Base-by-base conservation (phyloP, 176 grass and related monocot genomes). In the Typha latifolia region DNA sequence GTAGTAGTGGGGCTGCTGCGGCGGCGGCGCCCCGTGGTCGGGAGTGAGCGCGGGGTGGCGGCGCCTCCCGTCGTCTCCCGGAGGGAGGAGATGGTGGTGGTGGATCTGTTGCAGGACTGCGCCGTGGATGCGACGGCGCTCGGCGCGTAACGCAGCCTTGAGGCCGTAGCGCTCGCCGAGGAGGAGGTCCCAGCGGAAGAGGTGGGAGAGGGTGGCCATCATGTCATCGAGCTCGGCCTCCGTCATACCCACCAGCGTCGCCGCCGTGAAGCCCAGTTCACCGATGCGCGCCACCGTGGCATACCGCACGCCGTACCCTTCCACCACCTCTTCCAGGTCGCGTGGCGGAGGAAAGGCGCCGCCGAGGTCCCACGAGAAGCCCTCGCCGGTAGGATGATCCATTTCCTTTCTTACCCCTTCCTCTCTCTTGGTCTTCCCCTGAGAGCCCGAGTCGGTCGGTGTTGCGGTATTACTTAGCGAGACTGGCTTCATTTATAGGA, bases 221-320 rank as follows among this genome's bases (percentile, higher is more conserved):
- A 99, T 93, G 73, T 99, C 94, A 83, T 99, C 94, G 1, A 99
- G 82, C 84, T 99, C 94, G 53, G 81, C 77, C 72, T 96, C 93
- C 16, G 93, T 74, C 75, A 19, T 66, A 29, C 82, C 82, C 63
- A 84, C 68, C 62, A 84, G 73, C 51, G 82, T 84, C 57, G 63
- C 74, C 19, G 82, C 77, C 53, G 82, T 84, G 76, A 84, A 84
- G 14, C 82, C 82, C 14, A 84, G 76, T 53, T 84, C 75, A 2
- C 82, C 82, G 8, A 84, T 79, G 14, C 82, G 66, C 47, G 37
- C 82, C 64, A 84, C 72, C 31, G 82, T 84, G 22, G 82, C 69
- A 22, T 84, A 84, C 16, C 82, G 76, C 13, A 84, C 82, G 1
- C 82, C 82, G 19, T 66, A 79, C 21, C 82, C 76, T 2, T 67